Evolutionary conservation across 148 eudicot genomes (phyloP).

Genomic region (Persicaria maculosa): DNA sequence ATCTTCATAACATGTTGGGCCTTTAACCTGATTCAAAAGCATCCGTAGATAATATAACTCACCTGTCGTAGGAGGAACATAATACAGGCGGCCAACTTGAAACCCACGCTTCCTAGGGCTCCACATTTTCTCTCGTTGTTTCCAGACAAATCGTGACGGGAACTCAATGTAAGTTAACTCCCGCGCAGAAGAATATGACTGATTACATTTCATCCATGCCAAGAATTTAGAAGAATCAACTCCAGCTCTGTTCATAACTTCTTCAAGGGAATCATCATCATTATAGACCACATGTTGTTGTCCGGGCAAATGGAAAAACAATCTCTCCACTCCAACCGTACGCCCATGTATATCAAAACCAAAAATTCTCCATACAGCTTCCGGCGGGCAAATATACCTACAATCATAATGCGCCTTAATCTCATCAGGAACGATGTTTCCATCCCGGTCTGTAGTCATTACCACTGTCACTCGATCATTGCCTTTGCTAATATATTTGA

Average conservation of each 20-base stretch:
- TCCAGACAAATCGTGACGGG: too few relatives aligned
- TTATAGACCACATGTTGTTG: neutral
- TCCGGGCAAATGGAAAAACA: neutral
- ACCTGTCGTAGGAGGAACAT: too few relatives aligned
- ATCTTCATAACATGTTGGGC: too few relatives aligned
- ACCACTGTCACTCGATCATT: neutral
- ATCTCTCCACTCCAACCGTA: neutral
- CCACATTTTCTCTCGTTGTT: too few relatives aligned
- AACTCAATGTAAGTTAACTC: too few relatives aligned
- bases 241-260: neutral
- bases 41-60: too few relatives aligned
- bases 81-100: too few relatives aligned
- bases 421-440: neutral
- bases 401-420: neutral
- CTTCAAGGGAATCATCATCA: neutral
- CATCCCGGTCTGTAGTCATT: neutral
- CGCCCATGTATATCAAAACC: neutral
- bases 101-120: too few relatives aligned
- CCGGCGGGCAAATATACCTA: neutral
- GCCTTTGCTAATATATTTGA: neutral
- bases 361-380: neutral
- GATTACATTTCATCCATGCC: neutral
- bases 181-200: too few relatives aligned
- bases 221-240: neutral
- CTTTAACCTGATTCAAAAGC: too few relatives aligned